Conservation (phyloP, 805 yeast genomes). For the Geotrichum ghanense region DNA sequence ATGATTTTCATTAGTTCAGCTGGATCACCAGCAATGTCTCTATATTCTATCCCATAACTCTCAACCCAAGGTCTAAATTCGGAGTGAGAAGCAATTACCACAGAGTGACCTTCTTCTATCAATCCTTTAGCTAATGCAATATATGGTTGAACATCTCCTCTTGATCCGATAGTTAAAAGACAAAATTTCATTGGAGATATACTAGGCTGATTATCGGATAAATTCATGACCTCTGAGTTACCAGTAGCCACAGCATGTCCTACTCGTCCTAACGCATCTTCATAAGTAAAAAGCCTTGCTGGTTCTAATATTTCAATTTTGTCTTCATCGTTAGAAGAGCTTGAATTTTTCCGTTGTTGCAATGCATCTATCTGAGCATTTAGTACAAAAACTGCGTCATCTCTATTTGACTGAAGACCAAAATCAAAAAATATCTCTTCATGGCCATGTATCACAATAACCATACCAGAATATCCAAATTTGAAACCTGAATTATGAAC, state of each 20-base stretch:
- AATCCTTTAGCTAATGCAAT: slow-evolving; percentile 80
- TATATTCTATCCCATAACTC: slow-evolving; percentile 54
- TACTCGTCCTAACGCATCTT: slow-evolving; percentile 38
- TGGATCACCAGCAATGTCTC: slow-evolving; percentile 83
- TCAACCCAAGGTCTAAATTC: slow-evolving; percentile 74
- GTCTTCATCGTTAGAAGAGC: slow-evolving; percentile 2
- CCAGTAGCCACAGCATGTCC: background rate
- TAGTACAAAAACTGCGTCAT: slow-evolving; percentile 34
- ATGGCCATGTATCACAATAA: background rate
- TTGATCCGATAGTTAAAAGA: slow-evolving; percentile 78
- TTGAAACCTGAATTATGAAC: background rate
- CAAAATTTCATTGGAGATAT: slow-evolving; percentile 38
- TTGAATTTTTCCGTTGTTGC: slow-evolving; percentile 6
- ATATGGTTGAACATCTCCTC: slow-evolving; percentile 97
- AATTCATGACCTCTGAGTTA: background rate
- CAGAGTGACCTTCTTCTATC: slow-evolving; percentile 68
- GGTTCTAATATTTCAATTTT: slow-evolving; percentile 26
- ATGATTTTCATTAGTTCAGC: slow-evolving; percentile 82
- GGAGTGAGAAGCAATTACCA: slow-evolving; percentile 72
- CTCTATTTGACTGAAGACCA: slow-evolving; percentile 30
- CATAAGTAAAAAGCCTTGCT: slow-evolving; percentile 56
- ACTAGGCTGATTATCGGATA: background rate
- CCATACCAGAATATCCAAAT: background rate
- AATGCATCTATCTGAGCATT: slow-evolving; percentile 31
- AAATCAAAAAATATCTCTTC: slow-evolving; percentile 2